Evolutionary conservation across 257 asterid species (phyloP), one percentile per base, ranked within the genome.

Genomic region (Nicotiana benthamiana): DNA sequence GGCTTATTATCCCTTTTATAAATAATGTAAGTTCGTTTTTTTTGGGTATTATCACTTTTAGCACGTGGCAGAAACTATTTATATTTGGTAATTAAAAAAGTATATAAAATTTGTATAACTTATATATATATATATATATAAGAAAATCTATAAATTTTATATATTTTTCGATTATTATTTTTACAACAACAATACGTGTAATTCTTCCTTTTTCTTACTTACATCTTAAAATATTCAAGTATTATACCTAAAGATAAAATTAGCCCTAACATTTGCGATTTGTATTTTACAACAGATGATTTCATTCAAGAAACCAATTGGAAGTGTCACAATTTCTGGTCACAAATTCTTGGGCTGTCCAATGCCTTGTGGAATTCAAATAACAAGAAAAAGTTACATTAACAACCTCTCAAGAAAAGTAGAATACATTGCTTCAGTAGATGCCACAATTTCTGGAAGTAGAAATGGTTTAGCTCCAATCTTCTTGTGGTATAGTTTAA

Each of bases 341-440:
- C 87, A 84, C 28, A 84, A 84, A 28, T 81, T 84, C 26, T 70
- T 84, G 75, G 87, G 87, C 6, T 84, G 84, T 76, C 87, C 87
- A 48, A 84, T 81, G 85, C 87, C 87, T 7, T 84, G 87, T 63
- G 87, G 87, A 17, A 68, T 84, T 16, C 87, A 84, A 46, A 70
- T 84, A 10, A 84, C 87, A 46, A 84, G 87, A 26, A 75, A 80
- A 36, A 22, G 68, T 17, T 78, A 80, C 36, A 84, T 80, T 24
- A 62, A 43, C 34, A 56, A 67, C 5, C 74, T 84, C 20, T 70
- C 87, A 9, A 60, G 63, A 56, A 81, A 64, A 62, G 74, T 84
- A 2, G 85, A 84, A 9, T 84, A 52, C 11, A 63, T 84, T 26
- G 82, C 79, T 66, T 81, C 85, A 2, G 17, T 65, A 1, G 87